Base-by-base conservation (phyloP, 805 yeast species). In the Candida fluviatilis region DNA sequence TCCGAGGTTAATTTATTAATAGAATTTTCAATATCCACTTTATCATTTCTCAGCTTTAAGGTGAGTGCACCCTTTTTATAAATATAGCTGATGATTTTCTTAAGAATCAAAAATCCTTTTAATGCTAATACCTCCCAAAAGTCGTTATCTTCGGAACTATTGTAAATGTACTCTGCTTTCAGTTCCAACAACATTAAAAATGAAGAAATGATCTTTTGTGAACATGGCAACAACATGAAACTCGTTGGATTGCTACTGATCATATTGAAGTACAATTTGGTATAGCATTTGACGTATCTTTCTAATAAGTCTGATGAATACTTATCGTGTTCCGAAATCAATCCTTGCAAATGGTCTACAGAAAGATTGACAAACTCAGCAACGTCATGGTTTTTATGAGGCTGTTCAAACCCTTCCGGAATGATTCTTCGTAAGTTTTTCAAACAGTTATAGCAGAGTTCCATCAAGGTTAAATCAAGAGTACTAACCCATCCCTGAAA, bases 61-160 rank as follows among this genome's bases (percentile, higher is more conserved):
- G 80, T 71, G 3, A 82, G 71, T 1, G 89, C 81, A 3, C 90
- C 89, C 43, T 76, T 78, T 46, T 79, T 81, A 52, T 73, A 75
- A 1, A 79, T 65, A 52, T 82, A 77, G 18, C 76, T 71, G 5
- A 89, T 69, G 32, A 85, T 63, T 42, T 73, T 73, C 49, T 87
- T 83, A 51, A 89, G 59, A 14, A 88, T 71, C 37, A 75, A 51
- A 42, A 90, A 69, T 0, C 82, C 73, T 51, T 81, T 79, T 35
- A 88, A 77, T 1, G 84, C 82, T 18, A 87, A 57, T 30, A 72
- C 75, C 50, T 83, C 89, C 95, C 95, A 87, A 47, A 87, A 75
- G 24, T 73, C 76, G 39, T 71, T 73, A 4, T 78, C 82, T 18
- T 74, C 76, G 4, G 64, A 71, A 48, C 75, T 76, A 29, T 75